Conservation (phyloP, 345 rosid genomes). For the Eucalyptus marginata region DNA sequence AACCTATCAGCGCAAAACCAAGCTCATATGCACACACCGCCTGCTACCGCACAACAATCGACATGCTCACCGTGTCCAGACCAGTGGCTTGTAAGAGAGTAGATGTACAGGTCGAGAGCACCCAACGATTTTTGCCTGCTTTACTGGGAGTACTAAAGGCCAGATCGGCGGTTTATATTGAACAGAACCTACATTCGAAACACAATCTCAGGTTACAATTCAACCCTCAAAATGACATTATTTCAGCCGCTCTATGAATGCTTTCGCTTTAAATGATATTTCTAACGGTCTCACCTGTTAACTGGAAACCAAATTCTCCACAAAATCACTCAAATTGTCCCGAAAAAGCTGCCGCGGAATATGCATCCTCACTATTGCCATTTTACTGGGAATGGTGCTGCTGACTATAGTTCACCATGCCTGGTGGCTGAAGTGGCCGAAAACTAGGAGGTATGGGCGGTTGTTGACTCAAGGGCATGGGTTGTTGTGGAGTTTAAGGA, state of each 20-base stretch:
- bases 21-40: background rate
- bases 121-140: background rate
- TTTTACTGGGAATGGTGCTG: constrained; percentile 46
- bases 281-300: background rate
- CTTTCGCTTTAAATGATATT: background rate
- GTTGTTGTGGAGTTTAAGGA: no score
- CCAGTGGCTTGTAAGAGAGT: background rate
- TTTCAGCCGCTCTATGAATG: background rate
- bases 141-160: background rate
- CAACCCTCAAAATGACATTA: background rate
- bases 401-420: constrained; percentile 49
- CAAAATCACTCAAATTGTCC: no score
- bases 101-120: background rate
- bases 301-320: background rate
- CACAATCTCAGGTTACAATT: background rate
- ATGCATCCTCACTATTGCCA: background rate
- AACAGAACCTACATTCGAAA: background rate
- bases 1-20: background rate
- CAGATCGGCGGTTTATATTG: background rate
- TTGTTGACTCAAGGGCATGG: constrained; percentile 10
- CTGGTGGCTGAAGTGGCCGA: constrained; percentile 60
- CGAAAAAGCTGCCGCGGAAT: background rate
- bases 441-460: constrained; percentile 40
- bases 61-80: background rate
- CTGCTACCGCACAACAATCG: accelerated